Percentiles rank a stretch among this genome's conserved stretches.
Evolutionary conservation across 257 asterid species (phyloP).

Genomic region (Osmanthus fragrans): DNA sequence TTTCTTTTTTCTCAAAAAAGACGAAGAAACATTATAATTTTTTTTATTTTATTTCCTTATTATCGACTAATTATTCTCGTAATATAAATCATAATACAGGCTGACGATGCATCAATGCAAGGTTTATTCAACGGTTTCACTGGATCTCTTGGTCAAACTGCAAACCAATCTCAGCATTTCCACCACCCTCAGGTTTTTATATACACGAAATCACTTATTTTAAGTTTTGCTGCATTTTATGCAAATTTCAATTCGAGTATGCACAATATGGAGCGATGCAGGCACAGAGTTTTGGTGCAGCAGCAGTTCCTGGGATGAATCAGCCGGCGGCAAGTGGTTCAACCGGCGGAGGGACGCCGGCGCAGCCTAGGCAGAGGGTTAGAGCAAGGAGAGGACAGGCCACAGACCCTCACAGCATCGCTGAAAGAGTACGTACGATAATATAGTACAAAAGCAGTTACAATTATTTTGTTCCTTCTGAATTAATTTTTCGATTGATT

Average conservation of each 20-base stretch:
- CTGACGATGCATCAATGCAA: conserved; percentile 61
- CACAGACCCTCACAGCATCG: conserved; percentile 97
- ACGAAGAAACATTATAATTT: not conserved
- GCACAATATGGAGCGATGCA: conserved; percentile 27
- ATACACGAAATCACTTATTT: not conserved
- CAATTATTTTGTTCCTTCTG: not conserved
- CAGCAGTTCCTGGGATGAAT: conserved; percentile 37
- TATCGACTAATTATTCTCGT: conserved; percentile 14
- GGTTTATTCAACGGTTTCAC: conserved; percentile 70
- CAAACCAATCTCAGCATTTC: conserved; percentile 62
- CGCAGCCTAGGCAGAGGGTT: conserved; percentile 84
- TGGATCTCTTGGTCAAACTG: conserved; percentile 71
- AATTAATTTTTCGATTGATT: not conserved
- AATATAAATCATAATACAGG: conserved; percentile 36
- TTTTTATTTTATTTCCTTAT: not conserved
- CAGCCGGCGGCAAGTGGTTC: conserved; percentile 67
- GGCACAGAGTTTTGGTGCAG: conserved; percentile 46
- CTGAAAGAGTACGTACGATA: conserved; percentile 70
- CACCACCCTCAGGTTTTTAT: conserved; percentile 56
- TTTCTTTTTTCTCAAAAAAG: not conserved
- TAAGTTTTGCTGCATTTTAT: not conserved
- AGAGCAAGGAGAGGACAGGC: conserved; percentile 99
- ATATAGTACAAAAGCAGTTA: conserved; percentile 24
- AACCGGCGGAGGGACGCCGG: conserved; percentile 55
- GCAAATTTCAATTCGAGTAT: not conserved